Conservation (phyloP, 257 asterid species). For the Asclepias syriaca region DNA sequence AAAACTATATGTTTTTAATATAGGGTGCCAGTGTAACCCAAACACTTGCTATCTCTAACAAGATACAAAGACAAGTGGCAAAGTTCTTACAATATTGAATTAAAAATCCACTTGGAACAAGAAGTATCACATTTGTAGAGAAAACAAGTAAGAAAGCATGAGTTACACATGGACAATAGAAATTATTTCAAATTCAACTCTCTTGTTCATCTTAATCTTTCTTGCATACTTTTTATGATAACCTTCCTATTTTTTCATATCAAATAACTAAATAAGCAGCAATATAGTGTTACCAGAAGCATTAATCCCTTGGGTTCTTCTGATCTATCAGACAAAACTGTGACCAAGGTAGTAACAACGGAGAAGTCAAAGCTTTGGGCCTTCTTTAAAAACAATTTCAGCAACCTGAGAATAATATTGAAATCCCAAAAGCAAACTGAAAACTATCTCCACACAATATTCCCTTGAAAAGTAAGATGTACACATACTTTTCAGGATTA, state of each 20-base stretch:
- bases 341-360: slow-evolving; percentile 48
- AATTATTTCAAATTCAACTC: background rate
- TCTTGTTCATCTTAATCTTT: background rate
- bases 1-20: no score
- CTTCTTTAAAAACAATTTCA: slow-evolving; percentile 66
- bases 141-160: slow-evolving; percentile 8
- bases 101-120: slow-evolving; percentile 69
- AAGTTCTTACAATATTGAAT: slow-evolving; percentile 60
- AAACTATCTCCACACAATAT: background rate
- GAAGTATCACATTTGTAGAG: slow-evolving; percentile 50
- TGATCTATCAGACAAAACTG: slow-evolving; percentile 56
- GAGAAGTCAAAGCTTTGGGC: slow-evolving; percentile 57
- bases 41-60: background rate
- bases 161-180: background rate
- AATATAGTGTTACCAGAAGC: slow-evolving; percentile 48
- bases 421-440: background rate
- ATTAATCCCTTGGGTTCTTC: slow-evolving; percentile 61
- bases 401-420: slow-evolving; percentile 53
- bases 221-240: background rate
- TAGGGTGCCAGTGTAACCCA: no score
- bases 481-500: background rate
- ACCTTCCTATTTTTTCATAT: background rate
- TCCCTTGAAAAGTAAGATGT: background rate
- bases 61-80: slow-evolving; percentile 3
- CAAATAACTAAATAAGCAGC: slow-evolving; percentile 7